These are phyloP conservation scores for Mycena sanguinolenta DNA, from an alignment of 768 basidiomycete species.

Conservation along the genomic window DNA sequence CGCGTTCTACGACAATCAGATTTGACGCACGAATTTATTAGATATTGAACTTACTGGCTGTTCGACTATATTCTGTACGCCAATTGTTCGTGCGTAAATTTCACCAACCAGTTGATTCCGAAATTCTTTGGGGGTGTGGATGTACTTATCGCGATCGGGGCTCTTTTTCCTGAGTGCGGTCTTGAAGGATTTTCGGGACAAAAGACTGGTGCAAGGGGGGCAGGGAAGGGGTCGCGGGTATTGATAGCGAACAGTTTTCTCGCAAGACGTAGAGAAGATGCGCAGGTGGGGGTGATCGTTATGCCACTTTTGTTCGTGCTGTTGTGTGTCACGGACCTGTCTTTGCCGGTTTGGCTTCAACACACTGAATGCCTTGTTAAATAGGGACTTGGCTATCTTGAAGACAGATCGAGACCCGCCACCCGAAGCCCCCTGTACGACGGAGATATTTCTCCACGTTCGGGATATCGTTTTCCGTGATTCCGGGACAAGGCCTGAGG, in stretches of 20 bases:
- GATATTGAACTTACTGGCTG: neutral
- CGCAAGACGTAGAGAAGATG: conserved; percentile 6
- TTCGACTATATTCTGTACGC: conserved; percentile 11
- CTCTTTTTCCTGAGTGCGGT: neutral
- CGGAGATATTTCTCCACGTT: neutral
- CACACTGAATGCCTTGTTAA: neutral
- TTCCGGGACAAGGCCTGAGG: conserved; percentile 1
- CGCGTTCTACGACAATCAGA: conserved; percentile 4
- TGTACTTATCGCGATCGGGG: neutral
- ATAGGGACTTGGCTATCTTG: conserved; percentile 11
- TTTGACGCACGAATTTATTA: neutral
- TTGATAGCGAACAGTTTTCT: neutral
- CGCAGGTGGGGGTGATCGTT: conserved; percentile 16
- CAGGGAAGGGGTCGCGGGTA: conserved; percentile 1
- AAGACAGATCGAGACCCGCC: conserved; percentile 18
- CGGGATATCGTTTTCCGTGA: conserved; percentile 4
- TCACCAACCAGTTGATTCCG: neutral
- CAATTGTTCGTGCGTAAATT: neutral
- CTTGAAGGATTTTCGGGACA: conserved; percentile 8
- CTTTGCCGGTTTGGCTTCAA: neutral
- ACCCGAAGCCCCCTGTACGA: conserved; percentile 3
- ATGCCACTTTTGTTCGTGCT: conserved; percentile 8
- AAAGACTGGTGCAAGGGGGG: neutral
- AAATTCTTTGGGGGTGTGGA: neutral
- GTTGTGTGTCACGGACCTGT: neutral